Evolutionary conservation across 1,139 yeast species (phyloP).

Genomic region (Geotrichum macrosporum): DNA sequence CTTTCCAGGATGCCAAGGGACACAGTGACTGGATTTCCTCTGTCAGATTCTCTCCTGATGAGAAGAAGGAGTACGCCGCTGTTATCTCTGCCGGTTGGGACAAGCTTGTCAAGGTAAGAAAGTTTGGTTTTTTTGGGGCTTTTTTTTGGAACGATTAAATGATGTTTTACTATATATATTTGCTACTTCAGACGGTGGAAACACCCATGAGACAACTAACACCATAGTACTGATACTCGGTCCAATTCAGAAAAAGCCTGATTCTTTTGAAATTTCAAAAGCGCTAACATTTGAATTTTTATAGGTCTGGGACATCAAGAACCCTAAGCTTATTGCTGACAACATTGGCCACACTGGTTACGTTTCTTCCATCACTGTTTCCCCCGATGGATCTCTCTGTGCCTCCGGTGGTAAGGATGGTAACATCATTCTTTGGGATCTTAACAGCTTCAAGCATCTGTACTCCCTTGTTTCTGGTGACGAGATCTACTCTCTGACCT

Average conservation of each 20-base stretch:
- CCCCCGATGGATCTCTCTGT: slow-evolving; percentile 99
- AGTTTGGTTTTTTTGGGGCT: slow-evolving; percentile 6
- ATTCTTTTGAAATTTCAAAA: neutral
- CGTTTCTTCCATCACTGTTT: slow-evolving; percentile 94
- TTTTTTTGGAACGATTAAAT: slow-evolving; percentile 20
- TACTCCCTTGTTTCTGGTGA: slow-evolving; percentile 95
- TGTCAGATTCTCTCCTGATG: slow-evolving; percentile 90
- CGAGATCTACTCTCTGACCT: slow-evolving; percentile 97
- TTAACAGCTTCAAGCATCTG: slow-evolving; percentile 79
- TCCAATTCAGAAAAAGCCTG: no score
- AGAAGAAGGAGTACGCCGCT: slow-evolving; percentile 50
- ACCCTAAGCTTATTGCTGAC: slow-evolving; percentile 88
- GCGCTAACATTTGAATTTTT: slow-evolving; percentile 19
- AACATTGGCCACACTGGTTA: slow-evolving; percentile 99
- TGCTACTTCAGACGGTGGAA: slow-evolving; percentile 96
- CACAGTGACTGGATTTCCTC: slow-evolving; percentile 99
- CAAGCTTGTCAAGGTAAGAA: slow-evolving; percentile 74
- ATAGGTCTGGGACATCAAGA: slow-evolving; percentile 92
- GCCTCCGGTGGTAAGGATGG: slow-evolving; percentile 99
- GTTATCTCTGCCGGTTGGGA: slow-evolving; percentile 99
- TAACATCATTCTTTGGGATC: slow-evolving; percentile 97
- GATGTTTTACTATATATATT: slow-evolving; percentile 51
- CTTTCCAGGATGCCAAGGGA: slow-evolving; percentile 62
- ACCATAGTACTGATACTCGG: slow-evolving; percentile 80
- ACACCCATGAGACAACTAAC: slow-evolving; percentile 90